Evolutionary conservation across 441 rosid species (phyloP).

Genomic region (Monsonia emarginata): DNA sequence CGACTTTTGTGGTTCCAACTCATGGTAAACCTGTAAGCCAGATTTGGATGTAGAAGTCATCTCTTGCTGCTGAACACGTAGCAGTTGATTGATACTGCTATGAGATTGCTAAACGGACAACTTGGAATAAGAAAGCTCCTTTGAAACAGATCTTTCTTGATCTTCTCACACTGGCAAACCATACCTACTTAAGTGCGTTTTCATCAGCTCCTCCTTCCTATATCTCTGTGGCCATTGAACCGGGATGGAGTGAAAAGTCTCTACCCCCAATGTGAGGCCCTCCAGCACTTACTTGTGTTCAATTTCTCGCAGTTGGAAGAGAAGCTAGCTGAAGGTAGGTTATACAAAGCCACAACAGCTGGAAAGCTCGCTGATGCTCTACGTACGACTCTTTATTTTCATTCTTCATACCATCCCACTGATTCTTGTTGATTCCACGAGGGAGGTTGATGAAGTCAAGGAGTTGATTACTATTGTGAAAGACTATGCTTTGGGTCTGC

Average conservation of each 20-base stretch:
- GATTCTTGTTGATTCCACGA: slow-evolving; percentile 67
- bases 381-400: slow-evolving; percentile 27
- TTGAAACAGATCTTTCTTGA: slow-evolving; percentile 60
- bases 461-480: slow-evolving; percentile 56
- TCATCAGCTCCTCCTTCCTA: slow-evolving; percentile 70
- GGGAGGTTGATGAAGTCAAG: slow-evolving; percentile 87
- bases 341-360: slow-evolving; percentile 62
- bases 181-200: slow-evolving; percentile 48
- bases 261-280: slow-evolving; percentile 63
- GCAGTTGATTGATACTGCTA: slow-evolving; percentile 88
- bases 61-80: slow-evolving; percentile 79
- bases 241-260: slow-evolving; percentile 66
- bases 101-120: slow-evolving; percentile 72
- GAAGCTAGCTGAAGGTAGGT: slow-evolving; percentile 64
- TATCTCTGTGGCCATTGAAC: slow-evolving; percentile 56
- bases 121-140: slow-evolving; percentile 60
- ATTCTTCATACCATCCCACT: slow-evolving; percentile 78
- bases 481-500: slow-evolving; percentile 66
- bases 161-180: slow-evolving; percentile 62
- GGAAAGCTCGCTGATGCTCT: slow-evolving; percentile 68
- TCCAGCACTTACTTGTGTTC: slow-evolving; percentile 52
- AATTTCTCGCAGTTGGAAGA: slow-evolving; percentile 63
- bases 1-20: slow-evolving; percentile 56
- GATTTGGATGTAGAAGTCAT: slow-evolving; percentile 67
- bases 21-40: slow-evolving; percentile 75